Evolutionary conservation across 2,329 filamentous ascomycete genomes (phyloP).

Genomic region (Chrysoporthe puriensis): DNA sequence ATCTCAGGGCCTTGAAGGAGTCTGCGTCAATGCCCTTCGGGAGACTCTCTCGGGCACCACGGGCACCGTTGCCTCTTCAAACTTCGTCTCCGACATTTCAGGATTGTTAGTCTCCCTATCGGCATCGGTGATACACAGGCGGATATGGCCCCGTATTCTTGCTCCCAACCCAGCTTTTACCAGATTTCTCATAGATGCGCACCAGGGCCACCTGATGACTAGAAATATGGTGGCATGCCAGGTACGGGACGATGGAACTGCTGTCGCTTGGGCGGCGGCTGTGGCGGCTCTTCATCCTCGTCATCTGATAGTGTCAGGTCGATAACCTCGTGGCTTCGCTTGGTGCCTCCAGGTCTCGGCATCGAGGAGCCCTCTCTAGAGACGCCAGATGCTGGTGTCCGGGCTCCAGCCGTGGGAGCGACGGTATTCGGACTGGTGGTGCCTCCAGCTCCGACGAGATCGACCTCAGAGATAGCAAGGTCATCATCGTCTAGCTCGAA

Average conservation of each 20-base stretch:
- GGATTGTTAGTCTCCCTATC: not conserved
- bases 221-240: slow-evolving; percentile 15
- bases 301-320: slow-evolving; percentile 64
- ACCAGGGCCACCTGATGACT: not conserved
- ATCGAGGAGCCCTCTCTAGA: slow-evolving; percentile 44
- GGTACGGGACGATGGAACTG: slow-evolving; percentile 31
- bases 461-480: slow-evolving; percentile 52
- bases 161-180: not conserved
- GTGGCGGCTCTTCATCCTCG: slow-evolving; percentile 52
- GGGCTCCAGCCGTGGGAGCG: slow-evolving; percentile 33
- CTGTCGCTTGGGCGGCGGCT: slow-evolving; percentile 54
- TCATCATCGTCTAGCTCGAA: slow-evolving; percentile 52
- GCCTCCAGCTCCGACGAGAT: slow-evolving; percentile 38
- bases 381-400: slow-evolving; percentile 37
- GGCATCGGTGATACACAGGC: not conserved
- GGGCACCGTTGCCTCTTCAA: not conserved
- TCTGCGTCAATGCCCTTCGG: not conserved
- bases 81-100: not conserved
- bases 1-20: not conserved
- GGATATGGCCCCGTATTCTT: not conserved
- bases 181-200: not conserved
- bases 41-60: not conserved
- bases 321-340: slow-evolving; percentile 58
- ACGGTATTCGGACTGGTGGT: slow-evolving; percentile 43
- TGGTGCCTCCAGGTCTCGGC: slow-evolving; percentile 45